phyloP scores from a whole-genome alignment of 306 rosid species.

The Rosa lucieae region DNA sequence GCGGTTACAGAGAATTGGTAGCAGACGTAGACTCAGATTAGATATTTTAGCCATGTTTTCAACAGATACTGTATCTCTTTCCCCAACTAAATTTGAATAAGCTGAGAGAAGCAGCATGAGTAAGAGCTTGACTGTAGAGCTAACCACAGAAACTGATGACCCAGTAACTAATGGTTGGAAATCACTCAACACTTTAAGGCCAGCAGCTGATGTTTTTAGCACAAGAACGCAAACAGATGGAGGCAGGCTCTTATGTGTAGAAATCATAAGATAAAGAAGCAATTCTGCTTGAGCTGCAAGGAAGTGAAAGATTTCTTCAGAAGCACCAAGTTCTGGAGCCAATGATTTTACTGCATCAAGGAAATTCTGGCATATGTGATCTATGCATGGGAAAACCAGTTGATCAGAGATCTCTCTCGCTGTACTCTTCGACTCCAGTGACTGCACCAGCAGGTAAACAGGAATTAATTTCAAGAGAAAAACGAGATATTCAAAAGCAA shows the following conservation, averaged over 20 bases:
- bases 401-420: conserved; percentile 41
- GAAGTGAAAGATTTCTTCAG: conserved; percentile 57
- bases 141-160: conserved; percentile 47
- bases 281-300: conserved; percentile 70
- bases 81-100: conserved; percentile 37
- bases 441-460: conserved; percentile 47
- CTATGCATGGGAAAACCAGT: conserved; percentile 53
- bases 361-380: conserved; percentile 61
- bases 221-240: conserved; percentile 47
- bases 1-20: conserved; percentile 81
- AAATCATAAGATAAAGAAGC: conserved; percentile 57
- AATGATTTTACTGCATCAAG: conserved; percentile 55
- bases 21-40: conserved; percentile 61
- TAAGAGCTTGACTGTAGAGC: conserved; percentile 48
- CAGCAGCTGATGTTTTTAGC: conserved; percentile 63
- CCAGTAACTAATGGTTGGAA: conserved; percentile 45
- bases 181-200: conserved; percentile 65
- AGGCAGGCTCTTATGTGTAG: conserved; percentile 49
- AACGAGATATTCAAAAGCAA: background rate
- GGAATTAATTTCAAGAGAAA: conserved; percentile 7
- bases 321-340: conserved; percentile 49
- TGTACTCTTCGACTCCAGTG: conserved; percentile 36
- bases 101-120: conserved; percentile 71
- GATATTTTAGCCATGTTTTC: conserved; percentile 66
- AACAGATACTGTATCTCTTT: conserved; percentile 34